Evolutionary conservation across 1,284 basidiomycete species (phyloP).

Genomic region (Mycosarcoma maydis): DNA sequence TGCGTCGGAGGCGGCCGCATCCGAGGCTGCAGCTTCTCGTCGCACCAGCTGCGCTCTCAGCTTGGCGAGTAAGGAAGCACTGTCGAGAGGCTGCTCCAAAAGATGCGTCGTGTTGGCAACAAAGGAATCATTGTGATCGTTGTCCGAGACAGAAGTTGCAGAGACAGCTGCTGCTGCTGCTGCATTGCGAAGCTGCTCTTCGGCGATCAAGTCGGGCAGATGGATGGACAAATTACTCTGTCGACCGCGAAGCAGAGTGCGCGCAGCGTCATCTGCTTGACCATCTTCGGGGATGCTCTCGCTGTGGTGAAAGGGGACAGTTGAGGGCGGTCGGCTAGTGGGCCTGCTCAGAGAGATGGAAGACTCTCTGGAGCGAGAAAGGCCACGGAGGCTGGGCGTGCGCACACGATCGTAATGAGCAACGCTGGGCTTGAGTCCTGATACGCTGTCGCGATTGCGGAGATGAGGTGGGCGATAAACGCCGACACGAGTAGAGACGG

Average conservation of each 20-base stretch:
- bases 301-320: slow-evolving; percentile 30
- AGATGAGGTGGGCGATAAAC: slow-evolving; percentile 58
- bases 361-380: slow-evolving; percentile 50
- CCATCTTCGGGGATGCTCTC: slow-evolving; percentile 47
- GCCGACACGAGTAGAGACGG: slow-evolving; percentile 31
- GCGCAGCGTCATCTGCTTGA: slow-evolving; percentile 11
- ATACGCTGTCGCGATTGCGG: slow-evolving; percentile 41
- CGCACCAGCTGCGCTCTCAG: slow-evolving; percentile 40
- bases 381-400: slow-evolving; percentile 54
- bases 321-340: slow-evolving; percentile 42
- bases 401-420: slow-evolving; percentile 59
- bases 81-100: slow-evolving; percentile 39
- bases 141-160: slow-evolving; percentile 5
- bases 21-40: slow-evolving; percentile 40
- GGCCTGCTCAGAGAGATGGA: slow-evolving; percentile 45
- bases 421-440: slow-evolving; percentile 47
- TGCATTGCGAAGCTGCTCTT: slow-evolving; percentile 44
- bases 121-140: background rate
- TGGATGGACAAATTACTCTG: slow-evolving; percentile 41
- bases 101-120: slow-evolving; percentile 27
- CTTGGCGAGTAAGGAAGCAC: slow-evolving; percentile 41
- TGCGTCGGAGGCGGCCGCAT: slow-evolving; percentile 23
- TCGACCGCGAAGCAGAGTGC: slow-evolving; percentile 25
- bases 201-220: slow-evolving; percentile 40
- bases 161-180: slow-evolving; percentile 16